Conservation (phyloP, 129 eudicot genomes). For the Calendula officinalis region DNA sequence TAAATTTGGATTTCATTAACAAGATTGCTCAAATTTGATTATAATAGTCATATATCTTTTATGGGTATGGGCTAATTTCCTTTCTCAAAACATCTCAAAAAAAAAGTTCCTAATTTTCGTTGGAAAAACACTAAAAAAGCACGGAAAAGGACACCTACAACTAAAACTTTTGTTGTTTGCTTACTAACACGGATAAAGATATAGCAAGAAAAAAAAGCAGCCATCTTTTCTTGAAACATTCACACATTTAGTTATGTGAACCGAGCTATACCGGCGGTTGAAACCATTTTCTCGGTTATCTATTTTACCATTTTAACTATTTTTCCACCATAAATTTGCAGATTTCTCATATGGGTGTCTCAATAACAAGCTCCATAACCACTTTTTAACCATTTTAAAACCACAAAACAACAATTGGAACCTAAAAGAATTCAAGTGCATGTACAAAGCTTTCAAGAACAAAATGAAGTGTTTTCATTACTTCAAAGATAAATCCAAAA, state of each 20-base stretch:
- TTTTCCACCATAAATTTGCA: constrained; percentile 19
- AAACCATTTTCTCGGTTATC: neutral
- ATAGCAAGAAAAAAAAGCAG: too few relatives aligned
- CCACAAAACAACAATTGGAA: constrained; percentile 7
- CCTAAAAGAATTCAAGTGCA: constrained; percentile 2
- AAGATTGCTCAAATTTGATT: neutral
- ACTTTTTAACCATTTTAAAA: neutral
- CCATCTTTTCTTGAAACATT: too few relatives aligned
- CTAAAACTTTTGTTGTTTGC: too few relatives aligned
- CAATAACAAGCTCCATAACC: constrained; percentile 7
- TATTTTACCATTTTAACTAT: neutral
- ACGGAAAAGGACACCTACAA: too few relatives aligned
- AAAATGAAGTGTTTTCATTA: constrained; percentile 72
- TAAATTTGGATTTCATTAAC: constrained; percentile 7
- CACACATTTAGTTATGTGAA: too few relatives aligned
- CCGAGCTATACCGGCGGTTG: too few relatives aligned
- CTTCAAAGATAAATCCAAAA: constrained; percentile 52
- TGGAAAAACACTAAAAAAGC: too few relatives aligned
- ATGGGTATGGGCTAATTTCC: constrained; percentile 12
- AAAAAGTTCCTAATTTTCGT: neutral
- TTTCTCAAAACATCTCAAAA: neutral
- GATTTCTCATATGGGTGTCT: constrained; percentile 23
- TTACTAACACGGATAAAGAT: too few relatives aligned
- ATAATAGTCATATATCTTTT: neutral
- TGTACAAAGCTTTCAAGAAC: constrained; percentile 20